Evolutionary conservation across 331 rosid species (phyloP).

Genomic region (Spiraea crenata): DNA sequence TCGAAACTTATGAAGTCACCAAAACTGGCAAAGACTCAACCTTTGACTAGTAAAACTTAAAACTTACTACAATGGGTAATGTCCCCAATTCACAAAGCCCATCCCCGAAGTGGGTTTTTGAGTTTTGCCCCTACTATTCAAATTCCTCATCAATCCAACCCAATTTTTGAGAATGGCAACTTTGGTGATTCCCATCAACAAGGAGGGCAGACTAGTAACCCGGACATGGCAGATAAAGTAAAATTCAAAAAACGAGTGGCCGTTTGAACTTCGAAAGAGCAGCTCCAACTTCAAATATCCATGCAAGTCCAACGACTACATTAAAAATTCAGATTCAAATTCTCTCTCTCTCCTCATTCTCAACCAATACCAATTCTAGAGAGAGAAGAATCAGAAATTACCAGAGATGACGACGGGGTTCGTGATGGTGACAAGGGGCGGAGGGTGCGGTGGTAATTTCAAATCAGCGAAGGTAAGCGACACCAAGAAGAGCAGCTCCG

Average conservation of each 20-base stretch:
- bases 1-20: too few relatives aligned
- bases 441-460: constrained; percentile 52
- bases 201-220: not conserved
- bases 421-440: constrained; percentile 72
- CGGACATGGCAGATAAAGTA: constrained; percentile 15
- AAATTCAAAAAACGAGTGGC: constrained; percentile 64
- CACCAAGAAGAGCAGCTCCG: constrained; percentile 22
- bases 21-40: too few relatives aligned
- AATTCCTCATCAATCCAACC: too few relatives aligned
- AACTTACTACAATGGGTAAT: too few relatives aligned
- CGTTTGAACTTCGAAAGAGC: constrained; percentile 51
- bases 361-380: not conserved
- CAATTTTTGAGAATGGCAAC: constrained; percentile 16
- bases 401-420: constrained; percentile 63
- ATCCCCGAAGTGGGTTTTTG: too few relatives aligned
- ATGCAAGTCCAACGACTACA: constrained; percentile 24
- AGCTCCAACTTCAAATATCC: constrained; percentile 32
- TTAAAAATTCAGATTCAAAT: not conserved
- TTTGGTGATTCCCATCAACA: constrained; percentile 20
- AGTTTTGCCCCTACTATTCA: too few relatives aligned
- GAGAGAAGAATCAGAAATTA: not conserved
- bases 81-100: too few relatives aligned
- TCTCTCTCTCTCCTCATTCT: not conserved
- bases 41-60: too few relatives aligned
- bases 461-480: constrained; percentile 25